Base-by-base conservation (phyloP, 768 basidiomycete genomes). In the Pleurotus tuoliensis region DNA sequence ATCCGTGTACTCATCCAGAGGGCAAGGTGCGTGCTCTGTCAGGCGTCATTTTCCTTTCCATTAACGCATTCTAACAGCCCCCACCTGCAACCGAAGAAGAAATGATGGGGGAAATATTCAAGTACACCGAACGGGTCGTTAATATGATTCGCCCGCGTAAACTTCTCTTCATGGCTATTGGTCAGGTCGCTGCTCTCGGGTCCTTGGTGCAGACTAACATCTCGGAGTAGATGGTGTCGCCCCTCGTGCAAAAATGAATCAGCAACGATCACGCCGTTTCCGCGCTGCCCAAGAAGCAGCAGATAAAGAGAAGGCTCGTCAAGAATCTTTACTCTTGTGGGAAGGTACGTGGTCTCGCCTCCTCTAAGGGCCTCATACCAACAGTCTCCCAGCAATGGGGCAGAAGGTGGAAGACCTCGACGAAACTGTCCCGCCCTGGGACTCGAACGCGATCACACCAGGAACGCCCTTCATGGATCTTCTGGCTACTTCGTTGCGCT, bases 221-320 rank as follows among this genome's bases (percentile, higher is more conserved):
- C 41, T 56, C 30, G 8, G 30, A 34, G 30, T 34, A 96, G 95
- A 98, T 66, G 96, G 96, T 58, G 96, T 98, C 18, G 96, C 96
- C 8, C 96, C 96, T 30, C 86, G 96, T 65, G 97, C 97, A 40
- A 99, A 99, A 76, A 99, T 99, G 97, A 99, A 99, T 68, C 97
- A 99, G 67, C 97, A 99, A 69, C 92, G 97, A 8, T 94, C 94
- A 13, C 82, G 97, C 62, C 93, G 97, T 55, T 99, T 99, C 75
- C 84, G 97, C 58, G 84, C 94, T 18, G 87, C 93, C 2, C 94
- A 96, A 68, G 97, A 99, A 70, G 94, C 97, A 3, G 86, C 88
- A 59, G 92, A 96, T 37, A 96, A 97, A 71, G 94, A 93, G 57
- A 87, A 92, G 56, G 92, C 92, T 47, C 82, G 86, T 40, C 82